Evolutionary conservation across 2,329 filamentous ascomycete genomes (phyloP), one percentile per base, ranked within the genome.

Genomic region (Fusarium falciforme): DNA sequence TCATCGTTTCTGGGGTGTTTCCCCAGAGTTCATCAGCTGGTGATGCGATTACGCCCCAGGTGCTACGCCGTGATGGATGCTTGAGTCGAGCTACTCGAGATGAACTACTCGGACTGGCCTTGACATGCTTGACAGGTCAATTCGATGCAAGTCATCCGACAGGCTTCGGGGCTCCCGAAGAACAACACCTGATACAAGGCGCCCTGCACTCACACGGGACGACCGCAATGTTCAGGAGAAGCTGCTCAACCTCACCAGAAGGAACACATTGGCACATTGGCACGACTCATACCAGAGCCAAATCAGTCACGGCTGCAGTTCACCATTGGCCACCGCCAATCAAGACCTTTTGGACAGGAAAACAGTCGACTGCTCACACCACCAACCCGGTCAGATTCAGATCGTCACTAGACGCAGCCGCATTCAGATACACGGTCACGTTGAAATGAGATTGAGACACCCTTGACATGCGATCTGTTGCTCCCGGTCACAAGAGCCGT

Each of bases 11-110:
- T 61, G 59, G 64, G 58, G 52, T 36, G 55, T 64, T 74, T 74
- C 72, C 71, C 72, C 72, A 61, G 72, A 74, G 54, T 69, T 44
- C 38, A 61, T 40, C 54, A 22, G 25, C 59, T 61, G 40, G n/a
- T 47, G 58, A 33, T 60, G 36, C 57, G 65, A 49, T 58, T 16
- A 58, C 33, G 33, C 31, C 55, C 27, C 27, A 47, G 16, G n/a
- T 49, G 29, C 25, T 42, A 20, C 40, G 42, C 33, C n/a, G 49
- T 66, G 47, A 52, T 42, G 38, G 58, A 52, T 29, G 29, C 55
- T 64, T 59, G 33, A 62, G 17, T 60, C 36, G 47, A 65, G 49
- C 42, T 58, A 44, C n/a, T 31, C 61, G 36, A 64, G 58, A 66
- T 73, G 49, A 59, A 68, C 64, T 44, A 16, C 14, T 61, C 60